phyloP scores from a whole-genome alignment of 805 yeast species.

The Candida pseudoglaebosa region DNA sequence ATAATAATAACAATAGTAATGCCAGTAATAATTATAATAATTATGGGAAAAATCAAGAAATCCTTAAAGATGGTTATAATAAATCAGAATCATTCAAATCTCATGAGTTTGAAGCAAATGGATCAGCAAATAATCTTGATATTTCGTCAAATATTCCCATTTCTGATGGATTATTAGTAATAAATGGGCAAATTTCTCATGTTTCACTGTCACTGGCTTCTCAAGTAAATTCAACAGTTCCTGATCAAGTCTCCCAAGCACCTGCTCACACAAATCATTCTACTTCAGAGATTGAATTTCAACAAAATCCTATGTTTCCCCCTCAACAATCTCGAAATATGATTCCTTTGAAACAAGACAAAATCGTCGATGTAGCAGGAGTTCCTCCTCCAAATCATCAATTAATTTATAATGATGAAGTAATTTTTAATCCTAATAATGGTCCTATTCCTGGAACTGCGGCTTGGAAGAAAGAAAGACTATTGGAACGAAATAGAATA shows the following conservation, averaged over 20 bases:
- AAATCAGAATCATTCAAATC: too few species aligned
- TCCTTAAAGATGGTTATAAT: background rate
- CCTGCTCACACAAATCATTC: constrained; percentile 11
- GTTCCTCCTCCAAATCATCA: constrained; percentile 49
- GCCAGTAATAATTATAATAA: background rate
- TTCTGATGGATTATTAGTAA: too few species aligned
- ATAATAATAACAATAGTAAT: background rate
- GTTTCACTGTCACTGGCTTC: too few species aligned
- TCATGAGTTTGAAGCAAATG: too few species aligned
- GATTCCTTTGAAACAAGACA: background rate
- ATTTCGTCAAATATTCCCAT: too few species aligned
- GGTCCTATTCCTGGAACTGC: constrained; percentile 61
- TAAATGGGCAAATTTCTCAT: too few species aligned
- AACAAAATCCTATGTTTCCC: constrained; percentile 7
- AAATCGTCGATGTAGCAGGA: constrained; percentile 26
- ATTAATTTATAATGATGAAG: constrained; percentile 52
- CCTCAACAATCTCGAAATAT: constrained; percentile 13
- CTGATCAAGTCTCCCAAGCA: constrained; percentile 5
- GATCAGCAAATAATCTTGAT: too few species aligned
- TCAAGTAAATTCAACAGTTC: too few species aligned
- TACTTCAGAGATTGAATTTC: constrained; percentile 4
- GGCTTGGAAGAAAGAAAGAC: constrained; percentile 64
- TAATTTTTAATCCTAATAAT: constrained; percentile 48
- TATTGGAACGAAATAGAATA: constrained; percentile 59
- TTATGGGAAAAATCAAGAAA: background rate